A percentile compares a stretch with the other conserved stretches of the same genome.
These are phyloP conservation scores for Suhomyces terraborum DNA, from an alignment of 1,139 yeast genomes.

Conservation along the genomic window DNA sequence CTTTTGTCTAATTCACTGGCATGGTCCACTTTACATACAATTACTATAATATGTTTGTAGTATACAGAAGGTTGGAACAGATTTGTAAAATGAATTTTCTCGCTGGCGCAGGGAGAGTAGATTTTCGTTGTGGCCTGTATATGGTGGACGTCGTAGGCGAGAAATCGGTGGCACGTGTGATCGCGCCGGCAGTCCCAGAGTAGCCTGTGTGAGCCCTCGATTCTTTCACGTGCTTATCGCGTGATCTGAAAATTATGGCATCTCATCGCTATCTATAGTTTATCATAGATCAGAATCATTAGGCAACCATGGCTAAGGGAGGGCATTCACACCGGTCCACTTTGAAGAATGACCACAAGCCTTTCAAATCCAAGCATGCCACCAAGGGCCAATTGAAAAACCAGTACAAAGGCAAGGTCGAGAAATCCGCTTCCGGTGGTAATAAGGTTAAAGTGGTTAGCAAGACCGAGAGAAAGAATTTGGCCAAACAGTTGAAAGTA, in stretches of 20 bases:
- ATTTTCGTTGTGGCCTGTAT: constrained; percentile 12
- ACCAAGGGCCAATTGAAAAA: constrained; percentile 87
- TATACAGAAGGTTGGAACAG: constrained; percentile 12
- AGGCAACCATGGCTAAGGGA: constrained; percentile 51
- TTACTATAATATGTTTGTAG: constrained; percentile 15
- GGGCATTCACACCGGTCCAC: constrained; percentile 84
- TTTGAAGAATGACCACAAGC: constrained; percentile 79
- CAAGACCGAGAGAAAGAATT: constrained; percentile 76
- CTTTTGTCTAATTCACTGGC: neutral
- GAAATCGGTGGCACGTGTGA: constrained; percentile 7
- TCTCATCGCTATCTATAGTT: constrained; percentile 16
- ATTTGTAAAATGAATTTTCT: constrained; percentile 10
- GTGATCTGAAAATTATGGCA: constrained; percentile 14
- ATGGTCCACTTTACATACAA: constrained; percentile 11
- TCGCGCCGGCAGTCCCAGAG: neutral
- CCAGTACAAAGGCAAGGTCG: constrained; percentile 83
- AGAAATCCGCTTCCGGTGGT: constrained; percentile 48
- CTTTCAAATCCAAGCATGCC: constrained; percentile 88
- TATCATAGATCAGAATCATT: neutral
- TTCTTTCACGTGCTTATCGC: constrained; percentile 9
- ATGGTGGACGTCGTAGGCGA: neutral
- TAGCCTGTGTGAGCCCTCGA: constrained; percentile 11
- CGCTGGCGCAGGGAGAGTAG: constrained; percentile 9
- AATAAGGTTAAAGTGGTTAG: constrained; percentile 48
- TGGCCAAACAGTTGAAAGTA: constrained; percentile 74